These are phyloP conservation scores for Pyrenopolyporus hunteri DNA, from an alignment of 495 filamentous ascomycete genomes.

Conservation along the genomic window DNA sequence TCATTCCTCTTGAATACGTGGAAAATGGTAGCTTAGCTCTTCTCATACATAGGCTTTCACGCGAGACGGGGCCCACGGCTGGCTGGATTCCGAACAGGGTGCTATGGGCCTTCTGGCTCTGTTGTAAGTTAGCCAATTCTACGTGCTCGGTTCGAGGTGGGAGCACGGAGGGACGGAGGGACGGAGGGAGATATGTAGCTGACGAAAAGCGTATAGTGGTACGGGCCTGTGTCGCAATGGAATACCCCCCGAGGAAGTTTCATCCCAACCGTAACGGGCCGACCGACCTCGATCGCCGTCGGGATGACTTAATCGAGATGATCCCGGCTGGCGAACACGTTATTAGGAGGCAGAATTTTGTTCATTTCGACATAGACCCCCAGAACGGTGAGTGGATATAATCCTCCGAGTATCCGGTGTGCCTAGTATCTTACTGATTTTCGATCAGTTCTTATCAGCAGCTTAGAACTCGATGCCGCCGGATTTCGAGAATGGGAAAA, in stretches of 20 bases:
- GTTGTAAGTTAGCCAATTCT: conserved; percentile 12
- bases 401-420: not conserved
- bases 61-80: not conserved
- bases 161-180: too few species aligned
- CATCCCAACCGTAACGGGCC: not conserved
- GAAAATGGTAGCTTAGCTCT: not conserved
- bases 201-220: conserved; percentile 5
- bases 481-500: too few species aligned
- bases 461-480: not conserved
- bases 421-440: not conserved
- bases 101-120: conserved; percentile 24
- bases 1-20: conserved; percentile 8
- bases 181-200: not conserved
- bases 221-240: conserved; percentile 17
- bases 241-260: conserved; percentile 19
- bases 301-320: conserved; percentile 15
- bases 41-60: not conserved
- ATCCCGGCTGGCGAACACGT: not conserved
- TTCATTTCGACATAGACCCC: conserved; percentile 26
- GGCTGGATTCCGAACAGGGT: conserved; percentile 9
- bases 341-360: conserved; percentile 1
- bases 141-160: too few species aligned
- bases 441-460: conserved; percentile 9
- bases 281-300: too few species aligned
- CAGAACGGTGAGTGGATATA: conserved; percentile 2